Percentiles rank a stretch among this genome's conserved stretches.
Conservation (phyloP, 495 filamentous ascomycete genomes). For the Chaetomidium leptoderma region DNA sequence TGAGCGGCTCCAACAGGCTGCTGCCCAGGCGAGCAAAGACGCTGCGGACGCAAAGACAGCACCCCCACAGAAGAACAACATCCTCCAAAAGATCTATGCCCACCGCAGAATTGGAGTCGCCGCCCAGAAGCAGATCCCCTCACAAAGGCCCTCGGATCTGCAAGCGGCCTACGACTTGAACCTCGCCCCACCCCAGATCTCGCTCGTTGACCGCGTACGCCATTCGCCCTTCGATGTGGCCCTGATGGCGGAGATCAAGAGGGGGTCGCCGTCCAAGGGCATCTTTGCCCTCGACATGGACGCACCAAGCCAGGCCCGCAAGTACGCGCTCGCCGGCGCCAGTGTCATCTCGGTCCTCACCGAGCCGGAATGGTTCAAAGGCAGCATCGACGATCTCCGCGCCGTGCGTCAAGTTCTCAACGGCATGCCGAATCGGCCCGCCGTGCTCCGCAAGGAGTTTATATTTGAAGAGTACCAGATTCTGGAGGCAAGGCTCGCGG, state of each 20-base stretch:
- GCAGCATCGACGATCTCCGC: conserved; percentile 88
- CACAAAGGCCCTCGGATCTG: conserved; percentile 77
- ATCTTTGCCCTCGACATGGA: conserved; percentile 83
- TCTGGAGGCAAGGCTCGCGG: conserved; percentile 85
- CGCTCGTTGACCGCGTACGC: conserved; percentile 73
- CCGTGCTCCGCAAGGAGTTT: conserved; percentile 92
- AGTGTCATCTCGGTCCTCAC: conserved; percentile 97
- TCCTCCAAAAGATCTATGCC: conserved; percentile 87
- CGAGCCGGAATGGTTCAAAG: conserved; percentile 98
- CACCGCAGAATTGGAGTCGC: conserved; percentile 72
- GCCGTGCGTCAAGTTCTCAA: conserved; percentile 82
- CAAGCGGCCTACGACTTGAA: conserved; percentile 80
- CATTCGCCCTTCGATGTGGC: conserved; percentile 76
- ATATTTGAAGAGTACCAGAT: conserved; percentile 99
- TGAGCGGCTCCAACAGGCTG: conserved; percentile 47
- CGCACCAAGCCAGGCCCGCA: conserved; percentile 83
- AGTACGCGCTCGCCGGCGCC: conserved; percentile 89
- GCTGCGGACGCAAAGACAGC: conserved; percentile 18
- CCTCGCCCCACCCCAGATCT: conserved; percentile 78
- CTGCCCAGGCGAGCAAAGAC: conserved; percentile 16
- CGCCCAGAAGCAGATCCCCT: conserved; percentile 80
- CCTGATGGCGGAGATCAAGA: conserved; percentile 95
- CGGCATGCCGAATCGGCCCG: conserved; percentile 85
- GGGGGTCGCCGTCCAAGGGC: conserved; percentile 94
- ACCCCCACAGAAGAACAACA: conserved; percentile 65